A percentile compares a stretch with the other conserved stretches of the same genome.
phyloP scores from a whole-genome alignment of 441 rosid species.

The Adansonia grandidieri region DNA sequence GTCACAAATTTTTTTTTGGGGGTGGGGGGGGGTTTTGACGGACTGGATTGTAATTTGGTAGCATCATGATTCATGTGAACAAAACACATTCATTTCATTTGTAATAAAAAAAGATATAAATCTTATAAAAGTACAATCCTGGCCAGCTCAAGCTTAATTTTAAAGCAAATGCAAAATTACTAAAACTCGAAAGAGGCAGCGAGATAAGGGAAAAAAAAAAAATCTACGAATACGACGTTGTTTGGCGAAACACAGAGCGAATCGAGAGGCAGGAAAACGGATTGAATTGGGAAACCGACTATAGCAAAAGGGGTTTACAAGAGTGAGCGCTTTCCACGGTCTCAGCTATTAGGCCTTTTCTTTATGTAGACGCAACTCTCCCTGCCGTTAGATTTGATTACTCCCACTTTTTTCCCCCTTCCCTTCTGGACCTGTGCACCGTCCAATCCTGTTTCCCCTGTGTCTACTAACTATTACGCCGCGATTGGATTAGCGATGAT shows the following conservation, averaged over 20 bases:
- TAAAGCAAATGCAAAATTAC: no score
- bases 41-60: no score
- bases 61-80: no score
- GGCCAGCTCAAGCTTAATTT: no score
- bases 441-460: conserved; percentile 37
- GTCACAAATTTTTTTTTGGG: no score
- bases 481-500: no score
- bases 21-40: no score
- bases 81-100: no score
- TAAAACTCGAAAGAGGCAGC: background rate
- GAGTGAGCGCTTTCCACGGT: background rate
- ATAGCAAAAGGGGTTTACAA: conserved; percentile 26
- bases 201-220: background rate
- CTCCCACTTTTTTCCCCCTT: background rate
- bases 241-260: conserved; percentile 27
- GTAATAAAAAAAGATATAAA: no score
- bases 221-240: background rate
- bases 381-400: conserved; percentile 42
- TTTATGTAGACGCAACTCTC: conserved; percentile 54
- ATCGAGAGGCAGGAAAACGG: background rate
- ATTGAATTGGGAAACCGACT: background rate
- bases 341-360: conserved; percentile 34
- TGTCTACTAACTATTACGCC: conserved; percentile 26
- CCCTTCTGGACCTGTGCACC: conserved; percentile 29
- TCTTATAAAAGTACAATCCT: no score